Evolutionary conservation across 2,329 filamentous ascomycete genomes (phyloP).

Genomic region (Colletotrichum zoysiae): DNA sequence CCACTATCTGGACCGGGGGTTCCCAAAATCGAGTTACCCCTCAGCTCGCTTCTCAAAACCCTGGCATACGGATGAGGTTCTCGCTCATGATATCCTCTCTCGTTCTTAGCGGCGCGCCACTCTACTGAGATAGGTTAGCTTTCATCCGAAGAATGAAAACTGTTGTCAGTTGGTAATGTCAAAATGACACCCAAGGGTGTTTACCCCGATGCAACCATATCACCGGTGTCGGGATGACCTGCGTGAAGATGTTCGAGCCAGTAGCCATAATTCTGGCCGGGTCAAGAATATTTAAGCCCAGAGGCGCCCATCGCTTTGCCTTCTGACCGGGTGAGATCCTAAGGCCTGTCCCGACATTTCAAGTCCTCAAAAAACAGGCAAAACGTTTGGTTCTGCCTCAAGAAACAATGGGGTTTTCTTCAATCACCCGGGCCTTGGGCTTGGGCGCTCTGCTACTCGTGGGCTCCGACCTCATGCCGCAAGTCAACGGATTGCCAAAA

Average conservation of each 20-base stretch:
- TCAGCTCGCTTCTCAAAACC: not conserved
- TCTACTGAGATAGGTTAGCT: constrained; percentile 3
- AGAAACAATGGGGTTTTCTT: constrained; percentile 19
- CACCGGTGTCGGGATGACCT: constrained; percentile 18
- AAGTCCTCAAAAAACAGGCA: not conserved
- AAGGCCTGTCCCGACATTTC: not conserved
- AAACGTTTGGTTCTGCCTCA: not conserved
- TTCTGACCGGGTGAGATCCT: too few relatives aligned
- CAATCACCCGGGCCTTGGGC: constrained; percentile 10
- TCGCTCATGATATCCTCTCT: not conserved
- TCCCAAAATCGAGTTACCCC: not conserved
- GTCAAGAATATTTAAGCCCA: not conserved
- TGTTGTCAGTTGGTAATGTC: not conserved
- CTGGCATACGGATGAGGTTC: not conserved
- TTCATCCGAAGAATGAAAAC: not conserved
- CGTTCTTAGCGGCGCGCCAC: constrained; percentile 1
- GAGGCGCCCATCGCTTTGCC: fast-evolving
- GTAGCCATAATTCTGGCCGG: fast-evolving
- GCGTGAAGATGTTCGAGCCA: not conserved
- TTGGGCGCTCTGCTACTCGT: constrained; percentile 28
- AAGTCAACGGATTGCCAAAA: constrained; percentile 23
- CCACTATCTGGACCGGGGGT: not conserved
- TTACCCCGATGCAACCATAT: not conserved
- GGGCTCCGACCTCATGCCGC: constrained; percentile 11
- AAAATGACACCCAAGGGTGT: not conserved